Percentiles rank a stretch among this genome's conserved stretches.
Conservation (phyloP, 176 grass and related monocot genomes). For the Saccharum officinarum region DNA sequence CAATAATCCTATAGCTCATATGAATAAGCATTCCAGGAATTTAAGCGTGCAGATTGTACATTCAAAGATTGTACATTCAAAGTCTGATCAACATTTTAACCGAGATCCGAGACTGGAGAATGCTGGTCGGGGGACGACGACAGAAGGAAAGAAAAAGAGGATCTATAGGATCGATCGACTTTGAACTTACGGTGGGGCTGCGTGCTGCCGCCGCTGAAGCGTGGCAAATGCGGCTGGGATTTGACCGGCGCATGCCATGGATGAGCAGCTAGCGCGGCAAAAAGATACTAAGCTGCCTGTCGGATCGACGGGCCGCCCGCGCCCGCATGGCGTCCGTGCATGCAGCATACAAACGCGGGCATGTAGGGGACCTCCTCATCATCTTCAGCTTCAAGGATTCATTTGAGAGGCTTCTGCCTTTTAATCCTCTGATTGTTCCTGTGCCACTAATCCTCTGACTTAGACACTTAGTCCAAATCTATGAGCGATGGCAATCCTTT, state of each 20-base stretch:
- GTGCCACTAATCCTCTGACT: no score
- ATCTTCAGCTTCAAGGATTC: neutral
- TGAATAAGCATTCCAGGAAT: neutral
- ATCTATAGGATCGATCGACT: neutral
- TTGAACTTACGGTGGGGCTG: neutral
- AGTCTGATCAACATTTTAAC: neutral
- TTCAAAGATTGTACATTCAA: neutral
- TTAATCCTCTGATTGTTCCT: no score
- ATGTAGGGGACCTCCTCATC: neutral
- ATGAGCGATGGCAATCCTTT: neutral
- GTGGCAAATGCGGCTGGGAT: conserved; percentile 27
- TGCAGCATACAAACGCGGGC: no score
- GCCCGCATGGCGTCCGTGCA: neutral
- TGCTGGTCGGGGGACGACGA: neutral
- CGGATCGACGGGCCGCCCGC: neutral
- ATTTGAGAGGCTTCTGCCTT: neutral
- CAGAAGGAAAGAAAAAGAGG: neutral
- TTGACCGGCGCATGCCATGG: conserved; percentile 46
- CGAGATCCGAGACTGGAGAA: neutral
- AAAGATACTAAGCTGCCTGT: no score
- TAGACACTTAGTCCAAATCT: no score
- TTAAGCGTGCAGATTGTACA: neutral
- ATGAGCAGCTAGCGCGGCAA: neutral
- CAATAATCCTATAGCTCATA: neutral
- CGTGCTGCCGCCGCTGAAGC: neutral